Conservation (phyloP, 73 alveolate species). For the Stentor roeselii region DNA sequence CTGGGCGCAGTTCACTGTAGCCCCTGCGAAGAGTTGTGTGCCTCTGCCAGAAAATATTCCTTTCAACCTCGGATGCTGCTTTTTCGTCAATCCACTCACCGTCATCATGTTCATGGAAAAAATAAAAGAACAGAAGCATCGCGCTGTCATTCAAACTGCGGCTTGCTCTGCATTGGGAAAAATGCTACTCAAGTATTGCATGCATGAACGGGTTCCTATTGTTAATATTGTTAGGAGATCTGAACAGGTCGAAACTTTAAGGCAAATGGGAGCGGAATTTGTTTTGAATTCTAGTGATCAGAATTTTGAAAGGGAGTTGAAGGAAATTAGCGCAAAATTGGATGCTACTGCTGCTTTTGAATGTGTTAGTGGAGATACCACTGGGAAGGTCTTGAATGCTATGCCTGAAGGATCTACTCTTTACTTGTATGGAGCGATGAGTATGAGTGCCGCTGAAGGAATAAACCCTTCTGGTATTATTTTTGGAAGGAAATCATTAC, state of each 20-base stretch:
- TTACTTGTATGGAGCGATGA: slow-evolving; percentile 62
- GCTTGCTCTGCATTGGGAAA: slow-evolving; percentile 77
- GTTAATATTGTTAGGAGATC: slow-evolving; percentile 76
- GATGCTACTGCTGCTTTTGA: slow-evolving; percentile 73
- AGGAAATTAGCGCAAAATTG: slow-evolving; percentile 39
- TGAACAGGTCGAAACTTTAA: slow-evolving; percentile 59
- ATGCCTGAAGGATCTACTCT: slow-evolving; percentile 55
- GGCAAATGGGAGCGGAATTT: slow-evolving; percentile 56
- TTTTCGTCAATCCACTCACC: slow-evolving; percentile 26
- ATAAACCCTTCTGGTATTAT: slow-evolving; percentile 49
- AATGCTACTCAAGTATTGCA: slow-evolving; percentile 53
- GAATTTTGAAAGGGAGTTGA: slow-evolving; percentile 45
- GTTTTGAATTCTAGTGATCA: slow-evolving; percentile 44
- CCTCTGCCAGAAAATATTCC: not conserved
- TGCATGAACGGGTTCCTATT: slow-evolving; percentile 48
- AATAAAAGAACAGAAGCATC: slow-evolving; percentile 16
- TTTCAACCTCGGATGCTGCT: not conserved
- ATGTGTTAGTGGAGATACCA: slow-evolving; percentile 68
- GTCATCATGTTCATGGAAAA: slow-evolving; percentile 1
- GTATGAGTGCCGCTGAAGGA: slow-evolving; percentile 46
- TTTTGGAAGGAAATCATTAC: slow-evolving; percentile 49
- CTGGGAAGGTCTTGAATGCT: slow-evolving; percentile 47
- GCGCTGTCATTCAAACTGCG: slow-evolving; percentile 71
- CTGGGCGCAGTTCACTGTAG: slow-evolving; percentile 73
- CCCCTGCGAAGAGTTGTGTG: slow-evolving; percentile 46